Evolutionary conservation across 495 filamentous ascomycete species (phyloP).

Genomic region (Penicillium cosmopolitanum): DNA sequence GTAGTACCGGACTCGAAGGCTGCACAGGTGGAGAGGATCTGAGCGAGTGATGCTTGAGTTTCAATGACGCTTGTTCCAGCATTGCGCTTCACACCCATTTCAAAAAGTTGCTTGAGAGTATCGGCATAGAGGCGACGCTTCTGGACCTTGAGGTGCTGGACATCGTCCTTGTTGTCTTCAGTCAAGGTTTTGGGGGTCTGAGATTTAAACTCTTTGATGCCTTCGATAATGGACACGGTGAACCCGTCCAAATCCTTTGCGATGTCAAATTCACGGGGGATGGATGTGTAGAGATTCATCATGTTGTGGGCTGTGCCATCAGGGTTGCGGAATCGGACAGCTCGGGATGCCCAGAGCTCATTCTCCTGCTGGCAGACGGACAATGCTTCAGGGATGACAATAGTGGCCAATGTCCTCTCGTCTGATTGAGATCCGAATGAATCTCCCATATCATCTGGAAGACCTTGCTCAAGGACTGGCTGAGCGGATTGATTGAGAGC

Average conservation of each 20-base stretch:
- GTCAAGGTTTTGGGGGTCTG: constrained; percentile 77
- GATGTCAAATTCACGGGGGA: constrained; percentile 56
- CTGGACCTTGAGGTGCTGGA: constrained; percentile 84
- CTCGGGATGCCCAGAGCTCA: constrained; percentile 60
- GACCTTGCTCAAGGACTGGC: constrained; percentile 62
- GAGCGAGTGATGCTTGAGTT: constrained; percentile 69
- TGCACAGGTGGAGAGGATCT: constrained; percentile 62
- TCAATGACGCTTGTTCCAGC: constrained; percentile 67
- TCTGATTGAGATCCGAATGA: constrained; percentile 19
- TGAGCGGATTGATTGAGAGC: constrained; percentile 73
- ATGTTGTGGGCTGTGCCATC: constrained; percentile 66
- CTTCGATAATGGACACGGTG: constrained; percentile 64
- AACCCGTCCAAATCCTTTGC: constrained; percentile 67
- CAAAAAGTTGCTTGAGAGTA: constrained; percentile 74
- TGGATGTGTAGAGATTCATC: constrained; percentile 56
- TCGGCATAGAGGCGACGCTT: constrained; percentile 94
- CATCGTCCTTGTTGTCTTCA: constrained; percentile 77
- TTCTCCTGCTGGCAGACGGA: constrained; percentile 58
- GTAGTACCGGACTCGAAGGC: constrained; percentile 32
- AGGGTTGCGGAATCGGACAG: constrained; percentile 72
- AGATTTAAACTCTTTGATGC: constrained; percentile 72
- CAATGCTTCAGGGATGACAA: constrained; percentile 43
- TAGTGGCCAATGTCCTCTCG: constrained; percentile 19
- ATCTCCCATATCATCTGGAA: constrained; percentile 56
- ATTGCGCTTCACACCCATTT: constrained; percentile 88